phyloP scores from a whole-genome alignment of 1,284 basidiomycete genomes.

The Puccinia polysora region DNA sequence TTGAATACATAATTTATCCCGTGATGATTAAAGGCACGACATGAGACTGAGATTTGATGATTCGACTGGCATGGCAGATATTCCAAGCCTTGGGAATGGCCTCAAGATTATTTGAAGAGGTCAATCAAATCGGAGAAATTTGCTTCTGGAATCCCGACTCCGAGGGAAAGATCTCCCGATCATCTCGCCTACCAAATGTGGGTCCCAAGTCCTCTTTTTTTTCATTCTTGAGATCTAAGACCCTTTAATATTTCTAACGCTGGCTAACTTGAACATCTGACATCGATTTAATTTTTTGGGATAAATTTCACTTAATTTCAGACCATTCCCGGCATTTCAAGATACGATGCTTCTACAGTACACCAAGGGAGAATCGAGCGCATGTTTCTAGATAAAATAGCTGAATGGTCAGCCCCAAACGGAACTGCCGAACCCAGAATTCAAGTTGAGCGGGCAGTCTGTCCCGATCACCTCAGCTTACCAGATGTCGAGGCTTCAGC shows the following conservation, averaged over 20 bases:
- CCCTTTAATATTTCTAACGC: too few species aligned
- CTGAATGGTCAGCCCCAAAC: neutral
- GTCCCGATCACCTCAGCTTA: neutral
- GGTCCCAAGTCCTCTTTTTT: neutral
- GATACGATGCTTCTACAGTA: neutral
- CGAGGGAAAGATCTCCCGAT: neutral
- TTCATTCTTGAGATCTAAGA: too few species aligned
- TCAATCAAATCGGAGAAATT: slow-evolving; percentile 1
- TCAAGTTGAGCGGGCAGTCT: neutral
- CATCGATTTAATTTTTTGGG: neutral
- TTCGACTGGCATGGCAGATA: too few species aligned
- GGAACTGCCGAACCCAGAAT: neutral
- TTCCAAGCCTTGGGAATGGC: slow-evolving; percentile 1
- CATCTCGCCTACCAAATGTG: neutral
- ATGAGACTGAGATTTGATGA: neutral
- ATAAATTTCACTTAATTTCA: neutral
- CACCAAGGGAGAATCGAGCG: slow-evolving; percentile 5
- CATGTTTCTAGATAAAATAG: too few species aligned
- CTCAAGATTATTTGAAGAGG: neutral
- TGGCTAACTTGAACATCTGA: neutral
- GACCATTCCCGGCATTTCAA: slow-evolving; percentile 1
- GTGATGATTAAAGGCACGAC: neutral
- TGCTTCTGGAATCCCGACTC: slow-evolving; percentile 1
- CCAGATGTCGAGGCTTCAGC: neutral
- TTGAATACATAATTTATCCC: too few species aligned